Evolutionary conservation across 2,329 filamentous ascomycete genomes (phyloP).

Genomic region (Cordyceps militaris): DNA sequence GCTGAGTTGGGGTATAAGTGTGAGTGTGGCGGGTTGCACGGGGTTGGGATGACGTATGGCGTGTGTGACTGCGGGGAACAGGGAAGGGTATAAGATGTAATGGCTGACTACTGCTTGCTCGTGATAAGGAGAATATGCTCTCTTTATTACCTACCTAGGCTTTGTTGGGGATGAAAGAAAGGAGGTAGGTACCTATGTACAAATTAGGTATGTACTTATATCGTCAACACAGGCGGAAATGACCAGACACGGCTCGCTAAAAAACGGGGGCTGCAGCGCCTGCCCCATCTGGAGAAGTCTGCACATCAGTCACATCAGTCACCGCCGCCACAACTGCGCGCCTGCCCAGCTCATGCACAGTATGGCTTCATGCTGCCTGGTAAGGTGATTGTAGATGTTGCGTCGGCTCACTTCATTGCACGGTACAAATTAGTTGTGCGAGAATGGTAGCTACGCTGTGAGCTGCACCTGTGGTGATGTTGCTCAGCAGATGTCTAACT

Average conservation of each 20-base stretch:
- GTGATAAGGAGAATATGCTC: too few species aligned
- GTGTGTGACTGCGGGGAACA: too few species aligned
- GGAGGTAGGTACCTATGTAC: too few species aligned
- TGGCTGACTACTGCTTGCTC: too few species aligned
- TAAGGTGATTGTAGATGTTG: neutral
- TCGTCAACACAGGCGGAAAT: too few species aligned
- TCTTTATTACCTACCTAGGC: too few species aligned
- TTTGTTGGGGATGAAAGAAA: too few species aligned
- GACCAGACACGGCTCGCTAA: neutral
- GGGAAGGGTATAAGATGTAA: too few species aligned
- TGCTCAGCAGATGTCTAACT: too few species aligned
- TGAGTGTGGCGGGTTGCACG: neutral
- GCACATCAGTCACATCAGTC: neutral
- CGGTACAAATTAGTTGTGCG: neutral
- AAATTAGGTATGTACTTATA: too few species aligned
- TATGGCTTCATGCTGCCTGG: neutral
- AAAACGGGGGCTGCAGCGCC: neutral
- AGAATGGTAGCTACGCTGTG: neutral
- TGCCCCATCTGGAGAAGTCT: neutral
- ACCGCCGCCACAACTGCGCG: neutral
- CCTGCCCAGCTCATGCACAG: neutral
- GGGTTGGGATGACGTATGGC: too few species aligned
- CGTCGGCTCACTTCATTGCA: neutral
- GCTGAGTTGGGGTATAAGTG: neutral
- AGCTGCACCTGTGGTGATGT: too few species aligned